Evolutionary conservation across 305 asterid genomes (phyloP).

Genomic region (Petunia hybrid): DNA sequence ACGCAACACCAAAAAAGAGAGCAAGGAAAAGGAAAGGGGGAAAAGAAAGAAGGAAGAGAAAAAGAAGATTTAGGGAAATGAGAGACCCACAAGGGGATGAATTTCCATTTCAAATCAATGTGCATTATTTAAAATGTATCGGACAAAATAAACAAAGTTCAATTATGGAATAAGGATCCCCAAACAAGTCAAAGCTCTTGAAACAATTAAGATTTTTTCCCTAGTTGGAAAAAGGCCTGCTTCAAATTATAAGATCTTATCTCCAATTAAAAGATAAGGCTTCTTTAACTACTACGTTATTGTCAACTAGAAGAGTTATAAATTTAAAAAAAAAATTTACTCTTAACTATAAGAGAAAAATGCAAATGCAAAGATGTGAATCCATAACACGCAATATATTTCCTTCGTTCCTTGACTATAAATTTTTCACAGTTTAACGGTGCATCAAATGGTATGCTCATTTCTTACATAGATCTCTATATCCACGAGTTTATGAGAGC

Average conservation of each 20-base stretch:
- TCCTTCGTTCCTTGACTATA: not conserved
- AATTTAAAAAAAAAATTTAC: not conserved
- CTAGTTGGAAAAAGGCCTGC: not conserved
- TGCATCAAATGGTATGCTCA: not conserved
- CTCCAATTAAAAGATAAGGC: not conserved
- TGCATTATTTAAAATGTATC: not conserved
- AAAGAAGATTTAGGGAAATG: not conserved
- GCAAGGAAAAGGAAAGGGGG: not conserved
- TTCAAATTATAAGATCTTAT: not conserved
- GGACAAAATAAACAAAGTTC: too few species aligned
- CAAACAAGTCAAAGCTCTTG: conserved; percentile 14
- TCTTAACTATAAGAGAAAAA: not conserved
- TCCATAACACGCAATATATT: not conserved
- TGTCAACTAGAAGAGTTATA: not conserved
- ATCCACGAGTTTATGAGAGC: not conserved
- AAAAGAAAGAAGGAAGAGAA: too few species aligned
- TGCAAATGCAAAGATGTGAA: not conserved
- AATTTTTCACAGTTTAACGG: not conserved
- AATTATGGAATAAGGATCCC: too few species aligned
- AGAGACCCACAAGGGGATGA: not conserved
- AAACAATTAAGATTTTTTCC: not conserved
- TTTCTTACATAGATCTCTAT: not conserved
- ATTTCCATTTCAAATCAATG: not conserved
- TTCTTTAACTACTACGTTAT: not conserved
- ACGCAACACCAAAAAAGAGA: not conserved